Percentiles rank a stretch among this genome's conserved stretches.
These are phyloP conservation scores for Saturnispora hagleri DNA, from an alignment of 805 yeast species.

Conservation along the genomic window DNA sequence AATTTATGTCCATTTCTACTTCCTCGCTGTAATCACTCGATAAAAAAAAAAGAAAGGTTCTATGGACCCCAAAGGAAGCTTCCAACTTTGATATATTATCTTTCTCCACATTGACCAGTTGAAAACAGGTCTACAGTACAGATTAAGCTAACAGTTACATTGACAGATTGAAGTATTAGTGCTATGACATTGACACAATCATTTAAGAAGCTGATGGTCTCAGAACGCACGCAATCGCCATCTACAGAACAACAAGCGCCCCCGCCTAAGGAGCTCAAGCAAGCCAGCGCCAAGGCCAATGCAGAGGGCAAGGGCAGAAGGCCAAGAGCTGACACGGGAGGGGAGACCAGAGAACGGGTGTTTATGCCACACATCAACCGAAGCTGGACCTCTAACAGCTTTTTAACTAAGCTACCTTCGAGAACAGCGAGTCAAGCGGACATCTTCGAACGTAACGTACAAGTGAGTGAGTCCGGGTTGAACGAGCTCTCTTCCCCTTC, in stretches of 20 bases:
- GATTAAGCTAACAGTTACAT: background rate
- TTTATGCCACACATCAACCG: background rate
- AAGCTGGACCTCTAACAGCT: background rate
- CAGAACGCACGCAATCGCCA: background rate
- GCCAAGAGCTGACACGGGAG: background rate
- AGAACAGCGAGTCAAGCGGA: constrained; percentile 6
- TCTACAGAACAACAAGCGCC: background rate
- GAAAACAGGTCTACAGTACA: background rate
- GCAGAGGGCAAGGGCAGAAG: background rate
- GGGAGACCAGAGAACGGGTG: background rate
- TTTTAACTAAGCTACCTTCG: background rate
- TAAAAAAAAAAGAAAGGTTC: background rate
- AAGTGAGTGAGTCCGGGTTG: background rate
- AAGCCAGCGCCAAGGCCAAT: background rate
- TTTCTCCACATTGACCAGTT: background rate
- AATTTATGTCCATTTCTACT: background rate
- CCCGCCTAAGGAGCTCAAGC: background rate
- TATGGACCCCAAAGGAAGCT: background rate
- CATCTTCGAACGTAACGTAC: constrained; percentile 13
- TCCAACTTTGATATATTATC: background rate
- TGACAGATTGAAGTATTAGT: background rate
- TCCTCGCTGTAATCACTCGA: background rate
- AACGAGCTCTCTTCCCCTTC: background rate
- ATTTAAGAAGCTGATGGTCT: background rate
- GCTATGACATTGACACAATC: background rate